These are phyloP conservation scores for Xenosphaeropsis pyriputrescens DNA, from an alignment of 2,329 filamentous ascomycete species.

Conservation along the genomic window DNA sequence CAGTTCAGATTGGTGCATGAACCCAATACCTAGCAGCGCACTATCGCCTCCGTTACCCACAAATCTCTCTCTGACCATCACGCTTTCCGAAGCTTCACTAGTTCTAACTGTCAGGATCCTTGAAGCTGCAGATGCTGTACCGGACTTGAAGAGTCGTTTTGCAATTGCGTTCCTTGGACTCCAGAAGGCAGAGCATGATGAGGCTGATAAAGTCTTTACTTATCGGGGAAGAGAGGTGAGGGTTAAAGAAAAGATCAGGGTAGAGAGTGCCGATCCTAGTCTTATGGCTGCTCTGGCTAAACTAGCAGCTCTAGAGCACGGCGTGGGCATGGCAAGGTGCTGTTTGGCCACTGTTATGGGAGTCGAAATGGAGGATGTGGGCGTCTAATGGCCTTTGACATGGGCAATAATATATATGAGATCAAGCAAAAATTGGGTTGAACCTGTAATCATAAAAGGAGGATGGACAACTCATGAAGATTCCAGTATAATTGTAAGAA, in stretches of 20 bases:
- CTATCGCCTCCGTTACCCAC: conserved; percentile 49
- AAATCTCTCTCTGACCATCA: conserved; percentile 60
- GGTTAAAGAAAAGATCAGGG: conserved; percentile 77
- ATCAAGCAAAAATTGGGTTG: no score
- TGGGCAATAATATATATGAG: no score
- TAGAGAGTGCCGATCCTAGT: conserved; percentile 73
- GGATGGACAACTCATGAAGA: no score
- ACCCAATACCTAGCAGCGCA: conserved; percentile 19
- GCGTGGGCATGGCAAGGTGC: conserved; percentile 51
- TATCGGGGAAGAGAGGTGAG: conserved; percentile 56
- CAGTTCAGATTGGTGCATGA: conserved; percentile 1
- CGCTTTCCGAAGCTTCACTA: conserved; percentile 54
- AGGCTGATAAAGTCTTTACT: conserved; percentile 62
- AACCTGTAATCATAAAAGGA: no score
- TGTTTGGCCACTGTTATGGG: conserved; percentile 72
- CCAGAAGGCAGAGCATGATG: conserved; percentile 57
- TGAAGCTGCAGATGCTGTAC: conserved; percentile 47
- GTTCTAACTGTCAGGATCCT: conserved; percentile 57
- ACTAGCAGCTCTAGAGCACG: conserved; percentile 61
- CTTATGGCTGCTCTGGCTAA: conserved; percentile 75
- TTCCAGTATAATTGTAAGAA: no score
- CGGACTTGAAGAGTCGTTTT: conserved; percentile 50
- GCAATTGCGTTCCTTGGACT: conserved; percentile 54
- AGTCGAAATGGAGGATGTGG: conserved; percentile 24
- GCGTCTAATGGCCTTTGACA: no score